Evolutionary conservation across 305 asterid genomes (phyloP).

Genomic region (Solanum hybrid): DNA sequence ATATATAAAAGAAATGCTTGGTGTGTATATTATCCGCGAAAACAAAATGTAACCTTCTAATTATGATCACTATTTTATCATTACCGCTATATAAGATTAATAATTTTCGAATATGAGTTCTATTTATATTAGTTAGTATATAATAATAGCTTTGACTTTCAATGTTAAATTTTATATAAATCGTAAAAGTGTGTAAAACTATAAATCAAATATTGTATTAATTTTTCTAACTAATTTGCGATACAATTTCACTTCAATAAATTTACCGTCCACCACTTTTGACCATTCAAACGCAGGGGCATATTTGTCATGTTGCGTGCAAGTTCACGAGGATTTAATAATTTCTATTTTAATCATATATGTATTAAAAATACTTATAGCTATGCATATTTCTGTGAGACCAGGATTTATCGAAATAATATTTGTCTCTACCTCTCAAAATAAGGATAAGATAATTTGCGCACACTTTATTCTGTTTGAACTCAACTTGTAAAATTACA

Average conservation of each 20-base stretch:
- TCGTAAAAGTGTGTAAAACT: not conserved
- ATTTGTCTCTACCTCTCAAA: not conserved
- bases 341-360: not conserved
- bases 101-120: not conserved
- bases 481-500: not conserved
- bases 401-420: not conserved
- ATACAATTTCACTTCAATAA: not conserved
- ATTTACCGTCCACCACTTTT: not conserved
- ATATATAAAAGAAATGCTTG: not conserved
- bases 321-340: not conserved
- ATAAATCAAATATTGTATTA: too few species aligned
- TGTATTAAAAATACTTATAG: not conserved
- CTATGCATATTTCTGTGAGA: not conserved
- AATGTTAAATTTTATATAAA: not conserved
- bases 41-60: not conserved
- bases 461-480: rapidly evolving
- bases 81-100: not conserved
- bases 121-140: not conserved
- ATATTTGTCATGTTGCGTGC: not conserved
- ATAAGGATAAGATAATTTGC: rapidly evolving
- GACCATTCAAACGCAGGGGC: not conserved
- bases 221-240: not conserved
- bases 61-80: not conserved
- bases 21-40: not conserved
- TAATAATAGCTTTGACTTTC: not conserved